Evolutionary conservation across 257 asterid genomes (phyloP), one percentile per base, ranked within the genome.

Genomic region (Primulina tabacum): DNA sequence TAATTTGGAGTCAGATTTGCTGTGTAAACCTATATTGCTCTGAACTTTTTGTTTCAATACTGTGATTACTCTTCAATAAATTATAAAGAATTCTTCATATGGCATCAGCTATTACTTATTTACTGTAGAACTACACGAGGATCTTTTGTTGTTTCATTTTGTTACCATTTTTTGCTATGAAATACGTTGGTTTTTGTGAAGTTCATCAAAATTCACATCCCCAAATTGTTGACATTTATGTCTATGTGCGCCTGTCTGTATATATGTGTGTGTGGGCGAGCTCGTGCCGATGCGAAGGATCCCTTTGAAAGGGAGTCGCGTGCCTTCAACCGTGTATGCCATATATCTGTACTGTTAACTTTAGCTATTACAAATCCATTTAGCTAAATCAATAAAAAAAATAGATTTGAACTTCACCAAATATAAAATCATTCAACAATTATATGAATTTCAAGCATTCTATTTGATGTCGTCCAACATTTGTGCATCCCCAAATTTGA

Each of bases 1-100:
- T 33, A 73, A 33, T 55, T 38, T 77, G 73, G 70, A 37, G 29
- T 65, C 76, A 65, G 76, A 75, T 79, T 59, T 70, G 65, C 76
- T 65, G 59, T 74, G 61, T 58, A 58, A 34, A 35, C 77, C 35
- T 66, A 56, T 62, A 33, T 20, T 64, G 60, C 65, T 67, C 32
- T 26, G 68, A 50, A 62, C 66, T n/a, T 72, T 58, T 43, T 65
- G 63, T 70, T 68, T 69, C 53, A 34, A 62, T 30, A 60, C 61
- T 10, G 43, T 28, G 33, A 68, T 34, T 28, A 65, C 21, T 24
- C 52, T 71, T 57, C 18, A 8, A 47, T 50, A 43, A 35, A 30
- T 67, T 50, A 68, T 55, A 32, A 32, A 62, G 58, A 40, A 29
- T 64, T 50, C 57, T 16, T 43, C 57, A 69, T 65, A 18, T 67